Percentiles rank a stretch among this genome's conserved stretches.
Evolutionary conservation across 371 early-diverging fungal species (phyloP).

Genomic region (Mucor saturninus): DNA sequence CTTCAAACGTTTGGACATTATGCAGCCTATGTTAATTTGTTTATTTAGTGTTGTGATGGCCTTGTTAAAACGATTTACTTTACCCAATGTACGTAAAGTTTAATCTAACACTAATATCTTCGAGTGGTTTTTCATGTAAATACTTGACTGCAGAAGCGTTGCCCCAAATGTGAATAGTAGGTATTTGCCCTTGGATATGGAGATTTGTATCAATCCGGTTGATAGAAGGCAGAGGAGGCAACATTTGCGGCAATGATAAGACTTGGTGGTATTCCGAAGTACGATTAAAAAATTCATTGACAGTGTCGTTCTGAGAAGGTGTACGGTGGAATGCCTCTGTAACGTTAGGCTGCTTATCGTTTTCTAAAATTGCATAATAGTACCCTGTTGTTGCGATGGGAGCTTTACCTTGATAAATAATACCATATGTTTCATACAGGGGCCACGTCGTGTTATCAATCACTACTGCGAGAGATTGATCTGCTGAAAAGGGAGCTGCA

Average conservation of each 20-base stretch:
- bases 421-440: background rate
- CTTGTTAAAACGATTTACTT: background rate
- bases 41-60: background rate
- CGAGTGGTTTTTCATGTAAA: slow-evolving; percentile 26
- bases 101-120: slow-evolving; percentile 21
- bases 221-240: slow-evolving; percentile 16
- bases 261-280: slow-evolving; percentile 15
- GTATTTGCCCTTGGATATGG: slow-evolving; percentile 28
- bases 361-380: slow-evolving; percentile 17
- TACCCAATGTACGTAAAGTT: slow-evolving; percentile 39
- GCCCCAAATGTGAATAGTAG: slow-evolving; percentile 29
- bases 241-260: slow-evolving; percentile 8
- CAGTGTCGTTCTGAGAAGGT: slow-evolving; percentile 7
- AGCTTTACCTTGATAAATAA: slow-evolving; percentile 9
- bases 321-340: slow-evolving; percentile 20
- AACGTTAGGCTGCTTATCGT: slow-evolving; percentile 5
- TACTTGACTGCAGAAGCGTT: slow-evolving; percentile 16
- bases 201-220: slow-evolving; percentile 25
- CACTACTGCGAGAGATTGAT: slow-evolving; percentile 16
- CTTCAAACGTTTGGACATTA: slow-evolving; percentile 18
- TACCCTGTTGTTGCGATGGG: slow-evolving; percentile 22
- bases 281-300: slow-evolving; percentile 29
- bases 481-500: background rate
- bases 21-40: slow-evolving; percentile 8
- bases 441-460: slow-evolving; percentile 15